phyloP scores from a whole-genome alignment of 2,329 filamentous ascomycete species.

The Epichloe gansuensis region DNA sequence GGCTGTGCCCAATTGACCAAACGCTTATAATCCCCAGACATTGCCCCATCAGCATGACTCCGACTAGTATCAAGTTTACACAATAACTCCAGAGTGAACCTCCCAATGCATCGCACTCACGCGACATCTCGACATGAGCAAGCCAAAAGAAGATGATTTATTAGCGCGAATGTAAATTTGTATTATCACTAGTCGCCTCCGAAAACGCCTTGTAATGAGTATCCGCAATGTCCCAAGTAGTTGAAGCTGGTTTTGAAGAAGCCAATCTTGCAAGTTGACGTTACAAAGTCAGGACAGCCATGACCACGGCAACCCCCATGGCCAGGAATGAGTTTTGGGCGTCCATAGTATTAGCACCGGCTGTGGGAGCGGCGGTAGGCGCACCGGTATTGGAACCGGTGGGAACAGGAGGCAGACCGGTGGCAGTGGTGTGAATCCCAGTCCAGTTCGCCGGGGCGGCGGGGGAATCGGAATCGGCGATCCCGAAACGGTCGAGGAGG shows the following conservation, averaged over 20 bases:
- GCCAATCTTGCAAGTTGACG: background rate
- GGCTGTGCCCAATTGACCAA: too few species aligned
- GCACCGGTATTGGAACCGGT: background rate
- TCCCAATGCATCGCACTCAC: too few species aligned
- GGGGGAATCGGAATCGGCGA: background rate
- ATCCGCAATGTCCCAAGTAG: background rate
- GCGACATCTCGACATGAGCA: too few species aligned
- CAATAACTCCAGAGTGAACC: too few species aligned
- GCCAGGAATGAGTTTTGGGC: constrained; percentile 7
- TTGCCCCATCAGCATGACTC: too few species aligned
- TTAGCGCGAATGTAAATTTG: background rate
- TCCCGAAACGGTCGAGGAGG: background rate
- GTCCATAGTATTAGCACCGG: background rate
- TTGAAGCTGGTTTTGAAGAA: background rate
- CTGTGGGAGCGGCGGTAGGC: background rate
- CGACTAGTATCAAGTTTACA: too few species aligned
- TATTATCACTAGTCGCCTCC: background rate
- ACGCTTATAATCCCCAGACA: too few species aligned
- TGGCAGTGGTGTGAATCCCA: background rate
- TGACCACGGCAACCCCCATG: constrained; percentile 5
- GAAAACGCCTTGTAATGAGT: background rate
- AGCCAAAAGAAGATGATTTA: background rate
- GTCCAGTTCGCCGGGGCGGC: background rate
- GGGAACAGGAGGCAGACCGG: background rate
- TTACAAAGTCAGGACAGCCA: constrained; percentile 7